These are phyloP conservation scores for Albugo candida DNA, from an alignment of 352 stramenopile genomes.

Conservation along the genomic window DNA sequence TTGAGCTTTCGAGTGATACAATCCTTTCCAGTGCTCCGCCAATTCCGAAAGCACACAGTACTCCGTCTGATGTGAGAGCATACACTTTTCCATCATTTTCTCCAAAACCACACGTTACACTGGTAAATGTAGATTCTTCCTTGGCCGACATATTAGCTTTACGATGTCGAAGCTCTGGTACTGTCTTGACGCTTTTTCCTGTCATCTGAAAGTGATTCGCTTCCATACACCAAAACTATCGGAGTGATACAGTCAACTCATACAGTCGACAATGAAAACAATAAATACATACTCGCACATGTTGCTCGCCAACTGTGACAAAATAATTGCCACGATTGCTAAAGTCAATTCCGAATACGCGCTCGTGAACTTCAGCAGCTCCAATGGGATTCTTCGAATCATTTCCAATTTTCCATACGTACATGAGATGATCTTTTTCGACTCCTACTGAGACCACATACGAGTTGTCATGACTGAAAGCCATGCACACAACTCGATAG, in stretches of 20 bases:
- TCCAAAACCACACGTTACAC: slow-evolving; percentile 38
- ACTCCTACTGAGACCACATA: slow-evolving; percentile 53
- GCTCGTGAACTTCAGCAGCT: slow-evolving; percentile 32
- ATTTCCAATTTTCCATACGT: slow-evolving; percentile 39
- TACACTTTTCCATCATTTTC: slow-evolving; percentile 44
- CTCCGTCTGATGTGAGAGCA: slow-evolving; percentile 43
- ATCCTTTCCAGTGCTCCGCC: slow-evolving; percentile 54
- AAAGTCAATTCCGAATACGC: slow-evolving; percentile 52
- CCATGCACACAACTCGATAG: slow-evolving; percentile 63
- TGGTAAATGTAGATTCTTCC: slow-evolving; percentile 41
- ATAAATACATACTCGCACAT: slow-evolving; percentile 32
- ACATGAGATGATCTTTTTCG: slow-evolving; percentile 66
- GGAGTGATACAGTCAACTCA: background rate
- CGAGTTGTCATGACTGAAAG: slow-evolving; percentile 42
- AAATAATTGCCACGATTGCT: slow-evolving; percentile 55
- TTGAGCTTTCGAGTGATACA: slow-evolving; percentile 39
- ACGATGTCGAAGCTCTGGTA: slow-evolving; percentile 38
- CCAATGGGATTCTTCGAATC: slow-evolving; percentile 17
- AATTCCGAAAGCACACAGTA: slow-evolving; percentile 54
- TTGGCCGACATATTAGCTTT: slow-evolving; percentile 39
- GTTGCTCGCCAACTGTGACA: slow-evolving; percentile 59
- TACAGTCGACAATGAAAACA: background rate
- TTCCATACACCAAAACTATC: slow-evolving; percentile 59
- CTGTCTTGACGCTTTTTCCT: slow-evolving; percentile 24
- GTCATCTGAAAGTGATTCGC: slow-evolving; percentile 26